Evolutionary conservation across 768 basidiomycete genomes (phyloP), one percentile per base, ranked within the genome.

Genomic region (Daedaleopsis nitida): DNA sequence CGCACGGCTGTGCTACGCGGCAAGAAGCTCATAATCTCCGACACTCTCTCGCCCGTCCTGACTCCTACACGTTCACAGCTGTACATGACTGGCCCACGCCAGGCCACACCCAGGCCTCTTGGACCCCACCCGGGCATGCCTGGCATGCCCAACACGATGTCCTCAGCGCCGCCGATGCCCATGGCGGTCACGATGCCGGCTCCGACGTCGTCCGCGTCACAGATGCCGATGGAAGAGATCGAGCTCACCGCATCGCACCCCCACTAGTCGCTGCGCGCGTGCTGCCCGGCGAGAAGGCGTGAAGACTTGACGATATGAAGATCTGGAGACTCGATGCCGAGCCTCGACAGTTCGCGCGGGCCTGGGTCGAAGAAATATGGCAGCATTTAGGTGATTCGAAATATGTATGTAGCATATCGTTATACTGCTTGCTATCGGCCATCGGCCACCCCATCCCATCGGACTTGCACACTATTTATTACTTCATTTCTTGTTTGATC

Each of bases 201-300:
- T 10, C 13, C 39, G 5, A 24, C 32, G 51, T 10, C 21, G 17
- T 3, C 48, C 24, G 24, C 35, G 16, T 52, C 48, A n/a, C 53
- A 10, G 35, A 55, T 48, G 45, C 49, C 47, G 24, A 48, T 64
- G 37, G 72, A 73, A 52, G 72, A 71, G 59, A 69, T 73, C 62
- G 72, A 73, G 58, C 62, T 73, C 62, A 49, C 27, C 23, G 66
- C 68, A 27, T 66, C 68, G 21, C 55, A 60, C n/a, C 50, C 39
- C 7, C 47, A 48, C 14, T 52, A 52, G 19, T 37, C 47, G 21
- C 44, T 7, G 27, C n/a, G n/a, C n/a, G n/a, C n/a, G 27, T 7
- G 27, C 7, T 32, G 27, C 27, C 27, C 27, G 32, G 17, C 53
- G 38, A 19, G 27, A n/a, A 32, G 17, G 23, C 21, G 16, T 58